Evolutionary conservation across 179 eudicot genomes (phyloP).

Genomic region (Camellia oleifera): DNA sequence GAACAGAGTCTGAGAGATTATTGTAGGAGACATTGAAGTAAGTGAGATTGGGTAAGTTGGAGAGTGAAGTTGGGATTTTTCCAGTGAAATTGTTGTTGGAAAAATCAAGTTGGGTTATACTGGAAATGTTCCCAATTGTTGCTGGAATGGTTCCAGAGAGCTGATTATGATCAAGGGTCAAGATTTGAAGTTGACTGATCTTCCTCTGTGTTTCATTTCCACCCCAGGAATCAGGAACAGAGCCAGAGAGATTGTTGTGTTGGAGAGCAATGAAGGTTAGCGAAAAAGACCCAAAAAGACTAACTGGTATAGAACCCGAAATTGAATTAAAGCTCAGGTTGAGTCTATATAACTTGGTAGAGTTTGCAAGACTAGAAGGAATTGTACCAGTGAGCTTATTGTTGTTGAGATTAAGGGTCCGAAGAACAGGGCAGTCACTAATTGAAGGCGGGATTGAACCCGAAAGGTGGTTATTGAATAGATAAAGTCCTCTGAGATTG

Average conservation of each 20-base stretch:
- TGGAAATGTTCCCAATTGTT: slow-evolving; percentile 45
- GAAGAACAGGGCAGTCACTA: slow-evolving; percentile 39
- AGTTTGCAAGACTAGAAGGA: slow-evolving; percentile 45
- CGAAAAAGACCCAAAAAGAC: slow-evolving; percentile 41
- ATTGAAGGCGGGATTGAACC: slow-evolving; percentile 68
- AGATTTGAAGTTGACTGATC: slow-evolving; percentile 32
- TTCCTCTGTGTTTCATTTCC: slow-evolving; percentile 1
- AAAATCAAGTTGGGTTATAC: slow-evolving; percentile 52
- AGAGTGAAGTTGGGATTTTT: slow-evolving; percentile 54
- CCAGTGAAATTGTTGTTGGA: slow-evolving; percentile 62
- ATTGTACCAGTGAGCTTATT: slow-evolving; percentile 60
- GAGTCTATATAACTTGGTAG: slow-evolving; percentile 54
- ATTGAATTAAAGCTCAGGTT: slow-evolving; percentile 68
- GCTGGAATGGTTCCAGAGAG: slow-evolving; percentile 54
- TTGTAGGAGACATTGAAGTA: slow-evolving; percentile 74
- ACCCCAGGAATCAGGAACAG: slow-evolving; percentile 60
- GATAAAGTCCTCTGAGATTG: slow-evolving; percentile 66
- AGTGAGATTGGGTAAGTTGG: slow-evolving; percentile 40
- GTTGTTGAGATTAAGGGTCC: slow-evolving; percentile 60
- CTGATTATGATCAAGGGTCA: slow-evolving; percentile 57
- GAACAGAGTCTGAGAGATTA: slow-evolving; percentile 74
- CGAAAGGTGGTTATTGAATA: slow-evolving; percentile 69
- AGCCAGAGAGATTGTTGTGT: slow-evolving; percentile 66
- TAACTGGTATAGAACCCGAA: slow-evolving; percentile 53
- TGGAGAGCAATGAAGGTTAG: slow-evolving; percentile 58